phyloP scores from a whole-genome alignment of 169 alveolate genomes.

The Toxoplasma gondii region DNA sequence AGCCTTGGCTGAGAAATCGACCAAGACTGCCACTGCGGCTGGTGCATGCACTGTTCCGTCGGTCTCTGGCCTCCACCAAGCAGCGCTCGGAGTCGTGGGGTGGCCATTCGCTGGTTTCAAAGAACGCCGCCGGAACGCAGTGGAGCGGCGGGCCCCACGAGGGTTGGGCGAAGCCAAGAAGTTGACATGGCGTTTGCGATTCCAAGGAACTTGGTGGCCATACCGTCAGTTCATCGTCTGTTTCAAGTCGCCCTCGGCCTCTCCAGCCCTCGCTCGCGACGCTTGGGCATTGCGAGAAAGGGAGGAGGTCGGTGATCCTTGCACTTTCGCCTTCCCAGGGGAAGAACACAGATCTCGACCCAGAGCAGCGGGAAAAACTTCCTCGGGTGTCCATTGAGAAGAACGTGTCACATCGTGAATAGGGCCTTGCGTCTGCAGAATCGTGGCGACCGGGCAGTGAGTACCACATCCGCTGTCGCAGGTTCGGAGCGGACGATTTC shows the following conservation, averaged over 20 bases:
- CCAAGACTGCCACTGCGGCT: constrained; percentile 17
- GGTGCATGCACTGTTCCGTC: constrained; percentile 15
- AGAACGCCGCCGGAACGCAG: background rate
- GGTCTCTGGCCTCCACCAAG: background rate
- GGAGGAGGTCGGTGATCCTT: background rate
- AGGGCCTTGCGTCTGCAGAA: too few relatives aligned
- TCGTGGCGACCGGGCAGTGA: too few relatives aligned
- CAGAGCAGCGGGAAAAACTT: too few relatives aligned
- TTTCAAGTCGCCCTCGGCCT: background rate
- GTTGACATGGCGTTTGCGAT: background rate
- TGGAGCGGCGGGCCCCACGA: background rate
- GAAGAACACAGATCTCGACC: too few relatives aligned
- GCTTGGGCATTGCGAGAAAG: background rate
- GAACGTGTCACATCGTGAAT: too few relatives aligned
- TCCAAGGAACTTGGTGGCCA: background rate
- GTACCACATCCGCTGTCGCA: too few relatives aligned
- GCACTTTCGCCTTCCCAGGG: background rate
- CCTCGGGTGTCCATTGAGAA: too few relatives aligned
- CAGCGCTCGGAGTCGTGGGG: background rate
- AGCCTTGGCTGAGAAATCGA: background rate
- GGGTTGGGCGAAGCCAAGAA: background rate
- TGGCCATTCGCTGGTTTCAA: background rate
- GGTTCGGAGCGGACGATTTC: too few relatives aligned
- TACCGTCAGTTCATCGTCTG: background rate
- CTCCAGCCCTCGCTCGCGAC: background rate